Conservation (phyloP, 2,329 filamentous ascomycete species). For the Aspergillus phoenicis region DNA sequence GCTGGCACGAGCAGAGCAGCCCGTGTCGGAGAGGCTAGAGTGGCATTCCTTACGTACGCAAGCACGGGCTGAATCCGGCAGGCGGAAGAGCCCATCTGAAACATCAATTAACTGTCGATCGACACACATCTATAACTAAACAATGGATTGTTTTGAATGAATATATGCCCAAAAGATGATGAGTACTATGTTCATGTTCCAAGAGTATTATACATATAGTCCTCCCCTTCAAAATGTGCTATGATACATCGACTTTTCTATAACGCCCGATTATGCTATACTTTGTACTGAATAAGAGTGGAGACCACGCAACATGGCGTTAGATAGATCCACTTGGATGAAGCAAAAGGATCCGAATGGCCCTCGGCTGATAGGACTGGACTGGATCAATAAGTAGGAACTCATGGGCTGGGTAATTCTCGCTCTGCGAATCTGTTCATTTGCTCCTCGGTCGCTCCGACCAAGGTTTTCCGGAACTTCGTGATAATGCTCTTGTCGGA, state of each 20-base stretch:
- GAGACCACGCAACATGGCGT: too few species aligned
- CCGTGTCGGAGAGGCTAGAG: conserved; percentile 41
- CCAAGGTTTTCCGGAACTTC: conserved; percentile 14
- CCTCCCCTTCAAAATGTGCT: too few species aligned
- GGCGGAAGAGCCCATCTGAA: conserved; percentile 21
- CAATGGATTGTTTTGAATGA: not conserved
- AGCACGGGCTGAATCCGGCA: conserved; percentile 27
- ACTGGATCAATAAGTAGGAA: too few species aligned
- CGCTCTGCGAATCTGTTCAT: conserved; percentile 20
- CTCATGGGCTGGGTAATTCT: not conserved
- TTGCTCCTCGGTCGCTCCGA: conserved; percentile 31
- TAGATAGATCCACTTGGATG: not conserved
- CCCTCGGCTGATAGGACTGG: too few species aligned
- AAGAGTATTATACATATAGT: too few species aligned
- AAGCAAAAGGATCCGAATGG: too few species aligned
- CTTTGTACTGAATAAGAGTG: not conserved
- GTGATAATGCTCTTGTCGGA: conserved; percentile 27
- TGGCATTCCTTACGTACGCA: conserved; percentile 41
- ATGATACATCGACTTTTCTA: too few species aligned
- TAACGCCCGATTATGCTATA: conserved; percentile 1
- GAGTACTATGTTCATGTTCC: too few species aligned
- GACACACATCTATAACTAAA: not conserved
- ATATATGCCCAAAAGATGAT: not conserved
- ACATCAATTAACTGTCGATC: not conserved
- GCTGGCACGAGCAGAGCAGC: not conserved